These are phyloP conservation scores for Pleurotus tuoliensis DNA, from an alignment of 768 basidiomycete genomes.

Conservation along the genomic window DNA sequence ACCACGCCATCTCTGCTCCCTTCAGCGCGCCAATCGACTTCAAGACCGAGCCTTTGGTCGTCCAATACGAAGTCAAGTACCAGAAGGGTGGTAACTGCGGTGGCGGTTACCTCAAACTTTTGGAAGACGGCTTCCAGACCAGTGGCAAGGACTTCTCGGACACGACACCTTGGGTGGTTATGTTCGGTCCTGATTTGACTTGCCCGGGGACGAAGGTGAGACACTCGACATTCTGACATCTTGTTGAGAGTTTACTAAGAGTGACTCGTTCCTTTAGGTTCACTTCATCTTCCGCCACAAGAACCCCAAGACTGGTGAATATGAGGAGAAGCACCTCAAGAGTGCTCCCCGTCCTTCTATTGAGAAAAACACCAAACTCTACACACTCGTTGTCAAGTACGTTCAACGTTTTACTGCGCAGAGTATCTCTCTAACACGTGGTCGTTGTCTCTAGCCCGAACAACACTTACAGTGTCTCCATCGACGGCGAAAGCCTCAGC, in stretches of 20 bases:
- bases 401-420: constrained; percentile 25
- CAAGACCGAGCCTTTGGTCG: constrained; percentile 80
- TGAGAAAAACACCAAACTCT: constrained; percentile 88
- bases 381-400: constrained; percentile 90
- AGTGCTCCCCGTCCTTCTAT: constrained; percentile 80
- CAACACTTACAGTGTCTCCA: constrained; percentile 88
- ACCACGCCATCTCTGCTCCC: constrained; percentile 97
- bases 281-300: constrained; percentile 99
- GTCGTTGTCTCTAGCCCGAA: constrained; percentile 58
- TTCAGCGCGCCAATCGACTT: constrained; percentile 78
- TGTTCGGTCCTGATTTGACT: constrained; percentile 97
- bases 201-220: constrained; percentile 87
- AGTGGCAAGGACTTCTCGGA: constrained; percentile 92
- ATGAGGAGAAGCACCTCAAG: constrained; percentile 95
- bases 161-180: constrained; percentile 91
- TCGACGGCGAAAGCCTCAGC: constrained; percentile 82
- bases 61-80: constrained; percentile 99
- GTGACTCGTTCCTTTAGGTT: constrained; percentile 42
- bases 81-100: constrained; percentile 99
- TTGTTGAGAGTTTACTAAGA: background rate
- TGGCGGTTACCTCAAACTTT: constrained; percentile 96
- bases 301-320: constrained; percentile 88
- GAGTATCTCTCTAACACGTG: constrained; percentile 3
- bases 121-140: constrained; percentile 92
- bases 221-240: background rate